A percentile compares a stretch with the other conserved stretches of the same genome.
These are phyloP conservation scores for Asclepias syriaca DNA, from an alignment of 257 asterid genomes.

Conservation along the genomic window DNA sequence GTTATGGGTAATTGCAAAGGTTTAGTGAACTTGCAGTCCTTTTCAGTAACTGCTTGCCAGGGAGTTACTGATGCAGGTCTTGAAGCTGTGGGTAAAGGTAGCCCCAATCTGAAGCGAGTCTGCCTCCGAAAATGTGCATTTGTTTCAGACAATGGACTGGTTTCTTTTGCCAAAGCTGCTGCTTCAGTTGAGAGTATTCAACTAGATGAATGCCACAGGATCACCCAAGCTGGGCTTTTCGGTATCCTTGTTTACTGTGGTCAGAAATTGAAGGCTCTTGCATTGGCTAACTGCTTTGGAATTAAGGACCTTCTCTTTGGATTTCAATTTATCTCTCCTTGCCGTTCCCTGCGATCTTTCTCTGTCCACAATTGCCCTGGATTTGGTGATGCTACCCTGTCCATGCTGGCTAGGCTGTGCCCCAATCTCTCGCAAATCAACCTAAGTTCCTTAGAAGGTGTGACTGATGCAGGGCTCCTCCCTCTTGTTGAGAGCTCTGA, in stretches of 20 bases:
- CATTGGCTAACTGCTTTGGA: conserved; percentile 66
- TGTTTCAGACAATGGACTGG: conserved; percentile 70
- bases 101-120: conserved; percentile 57
- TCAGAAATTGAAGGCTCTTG: conserved; percentile 53
- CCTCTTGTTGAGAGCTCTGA: conserved; percentile 53
- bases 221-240: conserved; percentile 65
- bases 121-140: conserved; percentile 46
- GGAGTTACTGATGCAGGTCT: conserved; percentile 71
- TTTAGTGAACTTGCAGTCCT: conserved; percentile 60
- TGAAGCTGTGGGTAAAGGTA: conserved; percentile 62
- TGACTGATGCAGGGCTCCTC: conserved; percentile 63
- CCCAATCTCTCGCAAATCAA: conserved; percentile 51
- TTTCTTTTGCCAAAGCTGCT: conserved; percentile 52
- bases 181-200: conserved; percentile 54
- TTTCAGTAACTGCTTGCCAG: conserved; percentile 54
- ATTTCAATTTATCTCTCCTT: conserved; percentile 30
- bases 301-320: conserved; percentile 41
- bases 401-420: conserved; percentile 51
- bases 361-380: conserved; percentile 70
- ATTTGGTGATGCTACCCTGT: conserved; percentile 51
- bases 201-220: conserved; percentile 69
- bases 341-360: conserved; percentile 56
- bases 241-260: conserved; percentile 54
- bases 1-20: conserved; percentile 90
- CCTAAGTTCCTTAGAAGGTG: conserved; percentile 42